phyloP scores from a whole-genome alignment of 2,329 filamentous ascomycete species.

The Bipolaris zeicola region DNA sequence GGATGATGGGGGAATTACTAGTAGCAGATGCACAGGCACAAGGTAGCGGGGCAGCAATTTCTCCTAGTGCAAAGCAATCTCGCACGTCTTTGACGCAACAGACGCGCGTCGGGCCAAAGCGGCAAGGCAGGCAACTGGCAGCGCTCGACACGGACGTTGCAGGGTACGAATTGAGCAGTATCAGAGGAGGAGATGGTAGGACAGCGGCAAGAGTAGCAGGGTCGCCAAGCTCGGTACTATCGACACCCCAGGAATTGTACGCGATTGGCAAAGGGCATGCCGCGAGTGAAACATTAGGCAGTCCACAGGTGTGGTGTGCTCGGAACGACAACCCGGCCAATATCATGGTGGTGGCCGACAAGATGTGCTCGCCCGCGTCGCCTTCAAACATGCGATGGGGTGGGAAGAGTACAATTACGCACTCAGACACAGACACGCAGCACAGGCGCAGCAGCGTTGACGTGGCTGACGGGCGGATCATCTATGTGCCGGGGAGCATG shows the following conservation, averaged over 20 bases:
- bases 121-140: slow-evolving; percentile 28
- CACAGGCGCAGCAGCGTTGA: slow-evolving; percentile 1
- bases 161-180: slow-evolving; percentile 18
- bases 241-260: slow-evolving; percentile 41
- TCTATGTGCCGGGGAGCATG: slow-evolving; percentile 53
- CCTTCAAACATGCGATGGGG: slow-evolving; percentile 21
- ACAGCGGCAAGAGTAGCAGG: slow-evolving; percentile 12
- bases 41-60: slow-evolving; percentile 1
- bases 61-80: neutral
- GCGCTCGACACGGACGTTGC: slow-evolving; percentile 32
- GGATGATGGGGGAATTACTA: slow-evolving; percentile 1
- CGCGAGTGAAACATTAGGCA: slow-evolving; percentile 13
- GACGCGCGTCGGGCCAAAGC: slow-evolving; percentile 29
- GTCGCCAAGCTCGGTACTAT: slow-evolving; percentile 37
- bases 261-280: slow-evolving; percentile 12
- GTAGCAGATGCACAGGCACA: neutral
- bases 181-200: too few species aligned
- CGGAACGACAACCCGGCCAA: slow-evolving; percentile 17
- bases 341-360: slow-evolving; percentile 13
- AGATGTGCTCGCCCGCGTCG: slow-evolving; percentile 10
- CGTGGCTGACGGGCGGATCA: slow-evolving; percentile 11
- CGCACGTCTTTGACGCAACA: slow-evolving; percentile 23
- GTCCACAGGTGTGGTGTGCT: slow-evolving; percentile 9
- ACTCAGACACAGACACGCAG: too few species aligned
- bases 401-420: neutral